Conservation (phyloP, 2,329 filamentous ascomycete genomes). For the Neonectria ditissima region DNA sequence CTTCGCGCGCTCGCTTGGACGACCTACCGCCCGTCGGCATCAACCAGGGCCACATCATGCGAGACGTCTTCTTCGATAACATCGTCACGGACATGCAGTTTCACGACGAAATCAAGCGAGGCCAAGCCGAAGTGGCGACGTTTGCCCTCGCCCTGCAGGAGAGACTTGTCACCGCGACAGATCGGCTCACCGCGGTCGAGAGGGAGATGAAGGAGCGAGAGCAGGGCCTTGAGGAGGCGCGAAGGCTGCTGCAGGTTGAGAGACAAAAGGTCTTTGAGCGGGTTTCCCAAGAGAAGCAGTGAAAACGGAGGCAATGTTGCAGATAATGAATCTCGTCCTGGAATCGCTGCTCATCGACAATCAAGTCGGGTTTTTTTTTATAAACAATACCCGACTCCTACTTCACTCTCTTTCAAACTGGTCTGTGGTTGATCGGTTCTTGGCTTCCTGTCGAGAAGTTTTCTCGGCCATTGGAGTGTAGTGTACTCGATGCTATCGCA, state of each 20-base stretch:
- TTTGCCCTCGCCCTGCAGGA: slow-evolving; percentile 46
- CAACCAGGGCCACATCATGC: slow-evolving; percentile 58
- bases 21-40: slow-evolving; percentile 56
- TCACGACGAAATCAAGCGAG: slow-evolving; percentile 62
- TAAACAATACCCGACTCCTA: too few relatives aligned
- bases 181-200: slow-evolving; percentile 44
- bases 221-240: slow-evolving; percentile 47
- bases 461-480: too few relatives aligned
- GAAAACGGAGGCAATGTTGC: too few relatives aligned
- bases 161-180: slow-evolving; percentile 48
- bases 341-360: too few relatives aligned
- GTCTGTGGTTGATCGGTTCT: too few relatives aligned
- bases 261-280: slow-evolving; percentile 4
- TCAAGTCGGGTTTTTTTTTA: too few relatives aligned
- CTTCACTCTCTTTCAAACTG: too few relatives aligned
- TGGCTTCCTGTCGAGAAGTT: too few relatives aligned
- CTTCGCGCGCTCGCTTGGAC: slow-evolving; percentile 53
- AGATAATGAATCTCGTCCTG: too few relatives aligned
- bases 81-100: slow-evolving; percentile 53
- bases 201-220: slow-evolving; percentile 46
- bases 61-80: slow-evolving; percentile 46
- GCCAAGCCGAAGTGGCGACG: slow-evolving; percentile 49
- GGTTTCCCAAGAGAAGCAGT: neutral
- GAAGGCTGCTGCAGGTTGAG: slow-evolving; percentile 52
- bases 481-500: too few relatives aligned